Percentiles rank a stretch among this genome's conserved stretches.
These are phyloP conservation scores for Corylus heterophylla DNA, from an alignment of 306 rosid species.

Conservation along the genomic window DNA sequence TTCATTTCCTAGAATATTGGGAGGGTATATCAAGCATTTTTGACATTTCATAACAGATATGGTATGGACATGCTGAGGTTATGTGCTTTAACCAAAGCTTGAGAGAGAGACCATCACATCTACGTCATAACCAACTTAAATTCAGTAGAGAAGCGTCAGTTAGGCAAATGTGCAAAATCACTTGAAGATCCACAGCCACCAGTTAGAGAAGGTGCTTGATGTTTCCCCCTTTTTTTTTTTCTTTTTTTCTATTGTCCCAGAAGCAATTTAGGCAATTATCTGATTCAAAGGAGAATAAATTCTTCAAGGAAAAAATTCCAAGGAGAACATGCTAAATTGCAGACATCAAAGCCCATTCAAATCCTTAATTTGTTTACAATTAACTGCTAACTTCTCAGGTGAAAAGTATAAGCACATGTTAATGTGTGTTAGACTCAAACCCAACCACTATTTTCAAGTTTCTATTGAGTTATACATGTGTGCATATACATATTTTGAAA, in stretches of 20 bases:
- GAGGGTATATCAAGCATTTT: neutral
- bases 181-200: neutral
- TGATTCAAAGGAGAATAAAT: neutral
- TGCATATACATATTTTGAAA: neutral
- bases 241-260: neutral
- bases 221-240: neutral
- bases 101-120: neutral
- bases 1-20: neutral
- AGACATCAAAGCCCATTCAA: neutral
- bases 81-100: neutral
- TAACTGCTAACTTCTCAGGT: neutral
- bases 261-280: neutral
- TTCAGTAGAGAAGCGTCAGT: neutral
- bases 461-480: neutral
- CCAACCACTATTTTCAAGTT: neutral
- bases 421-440: neutral
- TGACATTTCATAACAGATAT: neutral
- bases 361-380: neutral
- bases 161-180: neutral
- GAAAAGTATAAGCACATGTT: neutral
- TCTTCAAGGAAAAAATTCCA: neutral
- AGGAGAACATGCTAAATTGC: neutral
- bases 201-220: neutral
- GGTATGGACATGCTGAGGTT: neutral
- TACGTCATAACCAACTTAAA: neutral